Percentiles rank a stretch among this genome's conserved stretches.
Evolutionary conservation across 768 basidiomycete species (phyloP).

Genomic region (Suillus subluteus): DNA sequence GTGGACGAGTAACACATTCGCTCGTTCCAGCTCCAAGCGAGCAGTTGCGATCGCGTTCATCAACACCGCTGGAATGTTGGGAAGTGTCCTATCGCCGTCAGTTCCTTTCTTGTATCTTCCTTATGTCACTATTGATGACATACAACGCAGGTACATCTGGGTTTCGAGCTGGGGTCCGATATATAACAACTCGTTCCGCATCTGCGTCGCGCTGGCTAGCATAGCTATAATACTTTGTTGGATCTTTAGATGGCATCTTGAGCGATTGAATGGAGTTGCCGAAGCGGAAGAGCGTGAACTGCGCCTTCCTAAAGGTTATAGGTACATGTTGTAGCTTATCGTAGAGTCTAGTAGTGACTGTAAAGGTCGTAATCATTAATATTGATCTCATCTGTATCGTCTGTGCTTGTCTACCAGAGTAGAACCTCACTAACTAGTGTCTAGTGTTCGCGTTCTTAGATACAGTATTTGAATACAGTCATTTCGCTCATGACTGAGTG

Average conservation of each 20-base stretch:
- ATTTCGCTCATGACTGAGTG: no score
- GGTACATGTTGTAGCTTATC: slow-evolving; percentile 43
- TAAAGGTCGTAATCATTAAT: background rate
- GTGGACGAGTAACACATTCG: slow-evolving; percentile 57
- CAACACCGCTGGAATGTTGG: slow-evolving; percentile 7
- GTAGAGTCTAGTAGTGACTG: background rate
- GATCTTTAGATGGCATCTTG: slow-evolving; percentile 44
- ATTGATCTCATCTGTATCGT: background rate
- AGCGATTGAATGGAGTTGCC: slow-evolving; percentile 39
- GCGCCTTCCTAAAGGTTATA: slow-evolving; percentile 38
- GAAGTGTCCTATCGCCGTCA: slow-evolving; percentile 12
- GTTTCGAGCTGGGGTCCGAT: slow-evolving; percentile 65
- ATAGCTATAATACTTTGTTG: slow-evolving; percentile 31
- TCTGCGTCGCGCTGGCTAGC: slow-evolving; percentile 63
- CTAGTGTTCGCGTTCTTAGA: no score
- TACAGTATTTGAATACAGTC: no score
- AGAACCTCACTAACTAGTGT: no score
- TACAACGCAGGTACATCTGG: slow-evolving; percentile 56
- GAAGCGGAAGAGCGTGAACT: slow-evolving; percentile 41
- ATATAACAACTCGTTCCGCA: slow-evolving; percentile 67
- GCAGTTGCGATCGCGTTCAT: slow-evolving; percentile 37
- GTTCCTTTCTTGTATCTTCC: slow-evolving; percentile 12
- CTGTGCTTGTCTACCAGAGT: background rate
- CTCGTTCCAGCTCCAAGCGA: slow-evolving; percentile 77
- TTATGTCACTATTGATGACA: background rate